Evolutionary conservation across 345 rosid genomes (phyloP).

Genomic region (Draba incana): DNA sequence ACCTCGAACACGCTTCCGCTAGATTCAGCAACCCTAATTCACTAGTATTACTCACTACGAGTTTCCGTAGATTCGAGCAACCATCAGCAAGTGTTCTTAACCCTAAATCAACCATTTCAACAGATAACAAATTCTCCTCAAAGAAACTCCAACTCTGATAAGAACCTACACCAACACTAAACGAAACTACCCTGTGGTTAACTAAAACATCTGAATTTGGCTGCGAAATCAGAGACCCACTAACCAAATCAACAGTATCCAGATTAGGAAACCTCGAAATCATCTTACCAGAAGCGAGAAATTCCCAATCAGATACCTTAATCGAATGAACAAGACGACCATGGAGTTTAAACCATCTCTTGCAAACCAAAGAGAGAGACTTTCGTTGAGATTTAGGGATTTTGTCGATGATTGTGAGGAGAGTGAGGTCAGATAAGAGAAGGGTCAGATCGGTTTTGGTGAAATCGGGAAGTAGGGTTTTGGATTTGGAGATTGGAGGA

Average conservation of each 20-base stretch:
- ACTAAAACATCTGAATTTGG: conserved; percentile 61
- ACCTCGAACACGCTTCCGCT: conserved; percentile 63
- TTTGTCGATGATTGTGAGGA: conserved; percentile 62
- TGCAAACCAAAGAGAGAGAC: conserved; percentile 72
- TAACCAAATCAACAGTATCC: conserved; percentile 59
- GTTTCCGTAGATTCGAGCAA: conserved; percentile 72
- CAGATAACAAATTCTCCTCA: conserved; percentile 65
- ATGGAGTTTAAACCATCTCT: conserved; percentile 80
- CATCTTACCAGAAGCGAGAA: conserved; percentile 68
- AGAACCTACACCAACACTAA: conserved; percentile 52
- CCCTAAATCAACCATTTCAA: conserved; percentile 66
- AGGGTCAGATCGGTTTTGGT: conserved; percentile 63
- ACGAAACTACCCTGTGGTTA: conserved; percentile 49
- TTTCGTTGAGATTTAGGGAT: conserved; percentile 60
- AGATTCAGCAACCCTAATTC: conserved; percentile 69
- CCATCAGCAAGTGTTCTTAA: conserved; percentile 54
- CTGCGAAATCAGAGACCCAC: conserved; percentile 56
- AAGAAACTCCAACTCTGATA: conserved; percentile 38
- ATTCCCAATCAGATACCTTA: conserved; percentile 70
- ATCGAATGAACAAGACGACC: conserved; percentile 72
- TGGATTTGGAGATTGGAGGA: conserved; percentile 45
- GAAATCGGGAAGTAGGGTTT: conserved; percentile 55
- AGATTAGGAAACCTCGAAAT: conserved; percentile 72
- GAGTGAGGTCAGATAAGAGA: conserved; percentile 68
- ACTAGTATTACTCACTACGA: conserved; percentile 66